phyloP scores from a whole-genome alignment of 2,329 filamentous ascomycete species.

The Penicillium sp. region DNA sequence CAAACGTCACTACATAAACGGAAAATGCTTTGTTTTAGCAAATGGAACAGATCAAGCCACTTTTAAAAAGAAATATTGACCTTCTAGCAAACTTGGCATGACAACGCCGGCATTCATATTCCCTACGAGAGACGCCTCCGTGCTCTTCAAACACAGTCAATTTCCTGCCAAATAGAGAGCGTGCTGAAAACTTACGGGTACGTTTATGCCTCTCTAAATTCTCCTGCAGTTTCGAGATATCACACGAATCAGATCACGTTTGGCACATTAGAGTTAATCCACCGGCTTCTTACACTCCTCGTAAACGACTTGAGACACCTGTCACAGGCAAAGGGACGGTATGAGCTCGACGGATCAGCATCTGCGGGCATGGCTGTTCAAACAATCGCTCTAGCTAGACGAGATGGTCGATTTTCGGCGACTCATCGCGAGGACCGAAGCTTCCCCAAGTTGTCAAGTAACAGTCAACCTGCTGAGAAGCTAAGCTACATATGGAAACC shows the following conservation, averaged over 20 bases:
- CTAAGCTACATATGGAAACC: too few relatives aligned
- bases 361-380: too few relatives aligned
- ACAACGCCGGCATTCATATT: conserved; percentile 10
- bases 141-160: conserved; percentile 11
- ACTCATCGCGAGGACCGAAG: too few relatives aligned
- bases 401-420: too few relatives aligned
- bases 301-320: conserved; percentile 15
- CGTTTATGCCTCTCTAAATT: conserved; percentile 17
- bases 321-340: conserved; percentile 15
- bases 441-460: too few relatives aligned
- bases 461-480: too few relatives aligned
- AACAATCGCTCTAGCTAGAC: too few relatives aligned
- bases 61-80: background rate
- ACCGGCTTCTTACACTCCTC: conserved; percentile 12
- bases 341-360: too few relatives aligned
- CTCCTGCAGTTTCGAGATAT: conserved; percentile 2
- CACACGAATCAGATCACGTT: background rate
- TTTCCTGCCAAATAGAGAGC: background rate
- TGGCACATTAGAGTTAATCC: conserved; percentile 1
- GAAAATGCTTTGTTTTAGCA: background rate
- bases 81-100: conserved; percentile 15
- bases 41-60: background rate
- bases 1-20: conserved; percentile 12
- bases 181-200: conserved; percentile 10
- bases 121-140: conserved; percentile 3